phyloP scores from a whole-genome alignment of 2,329 filamentous ascomycete genomes.

The Clarireedia hainanense region DNA sequence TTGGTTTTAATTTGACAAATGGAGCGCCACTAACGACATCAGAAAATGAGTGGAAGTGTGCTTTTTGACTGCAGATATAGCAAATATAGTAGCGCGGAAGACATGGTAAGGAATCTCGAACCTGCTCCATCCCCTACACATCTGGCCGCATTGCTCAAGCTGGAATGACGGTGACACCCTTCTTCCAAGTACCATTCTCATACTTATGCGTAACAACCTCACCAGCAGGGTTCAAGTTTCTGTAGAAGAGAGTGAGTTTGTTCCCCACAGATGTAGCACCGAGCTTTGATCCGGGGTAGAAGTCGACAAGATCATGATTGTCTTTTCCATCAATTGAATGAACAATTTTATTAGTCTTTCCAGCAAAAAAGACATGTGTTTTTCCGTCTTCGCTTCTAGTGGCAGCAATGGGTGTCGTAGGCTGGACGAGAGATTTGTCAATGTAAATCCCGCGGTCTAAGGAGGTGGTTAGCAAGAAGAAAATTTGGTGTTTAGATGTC shows the following conservation, averaged over 20 bases:
- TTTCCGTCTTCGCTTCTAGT: not conserved
- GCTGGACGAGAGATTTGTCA: not conserved
- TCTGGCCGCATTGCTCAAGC: not conserved
- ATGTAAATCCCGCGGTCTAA: not conserved
- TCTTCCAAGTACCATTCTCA: not conserved
- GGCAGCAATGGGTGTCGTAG: constrained; percentile 1
- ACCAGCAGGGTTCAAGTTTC: constrained; percentile 2
- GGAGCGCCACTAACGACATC: too few species aligned
- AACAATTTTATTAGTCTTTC: not conserved
- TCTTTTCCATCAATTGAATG: not conserved
- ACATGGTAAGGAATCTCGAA: too few species aligned
- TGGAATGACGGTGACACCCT: not conserved
- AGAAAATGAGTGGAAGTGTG: too few species aligned
- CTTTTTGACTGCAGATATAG: too few species aligned
- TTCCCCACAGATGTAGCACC: constrained; percentile 1
- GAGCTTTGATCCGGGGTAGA: constrained; percentile 5
- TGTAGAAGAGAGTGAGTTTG: constrained; percentile 6
- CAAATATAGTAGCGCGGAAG: not conserved
- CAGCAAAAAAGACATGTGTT: not conserved
- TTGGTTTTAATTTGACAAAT: too few species aligned
- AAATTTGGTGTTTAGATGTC: too few species aligned
- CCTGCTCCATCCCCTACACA: not conserved
- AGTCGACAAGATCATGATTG: not conserved
- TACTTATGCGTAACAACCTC: not conserved
- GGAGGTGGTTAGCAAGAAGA: not conserved